Evolutionary conservation across 225 moss, liverwort and hornwort genomes (phyloP).

Genomic region (Physcomitrellopsis africana): DNA sequence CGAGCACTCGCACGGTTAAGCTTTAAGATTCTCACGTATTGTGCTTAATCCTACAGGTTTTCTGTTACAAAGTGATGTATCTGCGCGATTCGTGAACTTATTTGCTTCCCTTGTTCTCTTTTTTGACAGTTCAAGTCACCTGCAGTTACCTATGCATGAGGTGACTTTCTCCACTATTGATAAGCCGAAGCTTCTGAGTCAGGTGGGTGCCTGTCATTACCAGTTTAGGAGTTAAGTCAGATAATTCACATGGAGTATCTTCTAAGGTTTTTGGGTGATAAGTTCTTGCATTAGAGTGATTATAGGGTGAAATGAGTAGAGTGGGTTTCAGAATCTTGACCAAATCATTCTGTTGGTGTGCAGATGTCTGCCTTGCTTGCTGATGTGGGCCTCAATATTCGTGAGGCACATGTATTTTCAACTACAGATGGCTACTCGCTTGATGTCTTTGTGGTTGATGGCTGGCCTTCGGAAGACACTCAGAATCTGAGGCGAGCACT

Average conservation of each 20-base stretch:
- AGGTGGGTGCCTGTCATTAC: slow-evolving; percentile 48
- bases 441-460: slow-evolving; percentile 95
- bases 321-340: slow-evolving; percentile 9
- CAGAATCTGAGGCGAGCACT: slow-evolving; percentile 80
- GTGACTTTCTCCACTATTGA: slow-evolving; percentile 96
- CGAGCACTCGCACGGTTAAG: not conserved
- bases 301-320: not conserved
- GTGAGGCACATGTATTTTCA: slow-evolving; percentile 98
- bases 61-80: not conserved
- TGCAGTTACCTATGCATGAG: slow-evolving; percentile 97
- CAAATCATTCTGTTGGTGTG: slow-evolving; percentile 29
- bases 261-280: not conserved
- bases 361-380: slow-evolving; percentile 98
- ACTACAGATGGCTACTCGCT: slow-evolving; percentile 91
- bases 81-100: not conserved
- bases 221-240: not conserved
- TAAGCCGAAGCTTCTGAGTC: slow-evolving; percentile 98
- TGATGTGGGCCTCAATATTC: slow-evolving; percentile 95
- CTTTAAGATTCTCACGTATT: not conserved
- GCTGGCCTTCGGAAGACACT: slow-evolving; percentile 98
- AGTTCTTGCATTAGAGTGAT: not conserved
- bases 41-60: not conserved
- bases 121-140: slow-evolving; percentile 44
- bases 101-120: not conserved
- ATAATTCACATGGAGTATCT: not conserved